phyloP scores from a whole-genome alignment of 768 basidiomycete genomes.

The Lactarius hengduanensis region DNA sequence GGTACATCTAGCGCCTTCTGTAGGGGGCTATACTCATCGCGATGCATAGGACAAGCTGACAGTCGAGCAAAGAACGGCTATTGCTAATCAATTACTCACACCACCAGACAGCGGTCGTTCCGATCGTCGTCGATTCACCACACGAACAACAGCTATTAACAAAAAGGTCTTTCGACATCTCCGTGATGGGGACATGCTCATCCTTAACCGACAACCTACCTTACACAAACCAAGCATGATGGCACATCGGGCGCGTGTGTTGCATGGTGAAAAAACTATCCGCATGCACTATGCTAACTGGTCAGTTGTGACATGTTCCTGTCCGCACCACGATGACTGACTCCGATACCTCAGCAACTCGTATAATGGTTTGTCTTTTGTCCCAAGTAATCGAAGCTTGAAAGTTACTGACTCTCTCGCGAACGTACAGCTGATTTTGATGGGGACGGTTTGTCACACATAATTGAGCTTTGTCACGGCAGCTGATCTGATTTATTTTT shows the following conservation, averaged over 20 bases:
- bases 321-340: constrained; percentile 28
- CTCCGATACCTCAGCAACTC: constrained; percentile 66
- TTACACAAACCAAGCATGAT: constrained; percentile 99
- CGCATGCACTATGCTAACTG: constrained; percentile 99
- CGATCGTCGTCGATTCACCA: constrained; percentile 57
- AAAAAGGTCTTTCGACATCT: constrained; percentile 98
- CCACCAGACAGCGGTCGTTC: constrained; percentile 74
- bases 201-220: constrained; percentile 97
- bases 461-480: constrained; percentile 13
- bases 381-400: constrained; percentile 17
- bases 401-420: constrained; percentile 11
- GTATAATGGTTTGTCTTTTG: constrained; percentile 72
- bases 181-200: constrained; percentile 90
- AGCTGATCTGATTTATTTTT: constrained; percentile 30
- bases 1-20: constrained; percentile 42
- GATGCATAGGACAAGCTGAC: constrained; percentile 71
- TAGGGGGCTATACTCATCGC: background rate
- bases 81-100: constrained; percentile 92
- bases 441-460: constrained; percentile 66
- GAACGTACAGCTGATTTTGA: constrained; percentile 75
- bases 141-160: constrained; percentile 78
- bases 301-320: constrained; percentile 45
- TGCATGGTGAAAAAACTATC: constrained; percentile 97
- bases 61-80: constrained; percentile 87
- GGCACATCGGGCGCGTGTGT: constrained; percentile 89